Evolutionary conservation across 495 filamentous ascomycete genomes (phyloP), one percentile per base, ranked within the genome.

Genomic region (Immersiella caudata): DNA sequence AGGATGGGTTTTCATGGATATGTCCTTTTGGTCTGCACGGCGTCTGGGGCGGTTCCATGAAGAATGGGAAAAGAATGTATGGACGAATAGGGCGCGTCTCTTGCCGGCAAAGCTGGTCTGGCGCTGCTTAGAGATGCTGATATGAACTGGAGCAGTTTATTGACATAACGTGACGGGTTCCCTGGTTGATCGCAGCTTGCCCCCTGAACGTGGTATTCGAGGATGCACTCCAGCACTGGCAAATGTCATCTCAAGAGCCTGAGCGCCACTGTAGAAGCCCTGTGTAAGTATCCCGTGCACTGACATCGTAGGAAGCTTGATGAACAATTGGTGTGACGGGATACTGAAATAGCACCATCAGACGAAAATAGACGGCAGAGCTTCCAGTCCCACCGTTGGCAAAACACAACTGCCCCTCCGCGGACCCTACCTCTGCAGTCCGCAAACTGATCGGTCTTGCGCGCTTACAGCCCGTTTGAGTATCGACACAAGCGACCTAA

Each of bases 21-120:
- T 54, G 64, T 46, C 71, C 67, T 68, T 58, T 67, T 52, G 59
- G 67, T 72, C 66, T 67, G 72, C 70, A 68, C 66, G 72, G 72
- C 72, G 71, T 73, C 69, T 68, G 7, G 68, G 40, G 40, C 2
- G 14, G 11, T 46, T 36, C 40, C 40, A 46, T 46, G 40, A 70
- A 21, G 33, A 59, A 25, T 55, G 65, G 67, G 59, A 50, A 67
- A 74, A 72, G 67, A 68, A 72, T 65, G 65, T 63, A 65, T 65
- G 58, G 60, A 60, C 51, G 57, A 68, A 40, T 49, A 66, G 70
- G 54, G 40, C 54, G 56, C 56, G 51, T 62, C 36, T 59, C 36
- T 56, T 60, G 52, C 52, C n/a, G 9, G n/a, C 9, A 2, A 12
- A n/a, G 20, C n/a, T 52, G 49, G 49, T 6, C 24, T 26, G 52